Conservation (phyloP, 1,284 basidiomycete species). For the Marasmius tenuissimus region DNA sequence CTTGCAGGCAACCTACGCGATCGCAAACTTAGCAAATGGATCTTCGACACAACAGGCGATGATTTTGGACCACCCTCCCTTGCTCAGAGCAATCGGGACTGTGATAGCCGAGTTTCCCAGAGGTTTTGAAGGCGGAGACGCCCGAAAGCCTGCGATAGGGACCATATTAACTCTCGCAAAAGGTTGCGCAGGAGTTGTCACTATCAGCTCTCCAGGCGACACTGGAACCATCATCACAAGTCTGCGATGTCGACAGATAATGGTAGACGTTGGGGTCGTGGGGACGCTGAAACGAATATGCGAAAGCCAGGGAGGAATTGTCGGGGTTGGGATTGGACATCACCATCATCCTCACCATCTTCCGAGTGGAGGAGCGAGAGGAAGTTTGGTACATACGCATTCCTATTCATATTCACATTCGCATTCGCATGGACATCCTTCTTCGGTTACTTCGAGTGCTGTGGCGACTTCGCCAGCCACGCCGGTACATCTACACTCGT, state of each 20-base stretch:
- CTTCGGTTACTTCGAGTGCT: not conserved
- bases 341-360: slow-evolving; percentile 5
- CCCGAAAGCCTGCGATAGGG: slow-evolving; percentile 58
- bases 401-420: slow-evolving; percentile 21
- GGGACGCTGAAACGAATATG: slow-evolving; percentile 46
- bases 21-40: slow-evolving; percentile 69
- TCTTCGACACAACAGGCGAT: slow-evolving; percentile 41
- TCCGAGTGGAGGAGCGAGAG: slow-evolving; percentile 11
- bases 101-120: slow-evolving; percentile 51
- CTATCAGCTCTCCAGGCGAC: slow-evolving; percentile 30
- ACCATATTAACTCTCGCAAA: slow-evolving; percentile 52
- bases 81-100: slow-evolving; percentile 52
- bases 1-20: slow-evolving; percentile 50
- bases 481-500: not conserved
- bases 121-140: slow-evolving; percentile 38
- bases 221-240: not conserved
- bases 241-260: slow-evolving; percentile 2
- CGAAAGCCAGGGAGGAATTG: slow-evolving; percentile 40
- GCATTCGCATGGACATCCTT: slow-evolving; percentile 16
- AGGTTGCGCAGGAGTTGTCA: slow-evolving; percentile 30
- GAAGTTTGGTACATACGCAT: slow-evolving; percentile 15
- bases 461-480: not conserved
- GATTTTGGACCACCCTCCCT: slow-evolving; percentile 47
- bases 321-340: slow-evolving; percentile 18
- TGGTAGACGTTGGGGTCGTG: slow-evolving; percentile 22